phyloP scores from a whole-genome alignment of 2,329 filamentous ascomycete species.

The Epichloe typhina region DNA sequence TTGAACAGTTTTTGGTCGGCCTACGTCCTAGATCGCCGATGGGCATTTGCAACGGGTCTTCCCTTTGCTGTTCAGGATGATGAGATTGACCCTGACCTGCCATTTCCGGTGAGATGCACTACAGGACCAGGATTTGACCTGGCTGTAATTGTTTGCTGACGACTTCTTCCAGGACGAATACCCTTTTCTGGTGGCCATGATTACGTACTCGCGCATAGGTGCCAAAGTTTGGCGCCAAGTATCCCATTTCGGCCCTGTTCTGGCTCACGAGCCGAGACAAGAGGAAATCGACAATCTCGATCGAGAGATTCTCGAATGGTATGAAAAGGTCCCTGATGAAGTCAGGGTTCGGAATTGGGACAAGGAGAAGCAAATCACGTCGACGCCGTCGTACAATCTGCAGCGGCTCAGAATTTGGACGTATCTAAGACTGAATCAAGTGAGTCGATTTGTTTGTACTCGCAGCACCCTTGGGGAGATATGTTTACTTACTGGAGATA shows the following conservation, averaged over 20 bases:
- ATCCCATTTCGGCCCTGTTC: conserved; percentile 48
- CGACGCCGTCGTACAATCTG: conserved; percentile 48
- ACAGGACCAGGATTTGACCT: neutral
- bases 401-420: conserved; percentile 70
- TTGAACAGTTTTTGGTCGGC: conserved; percentile 74
- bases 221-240: conserved; percentile 81
- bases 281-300: conserved; percentile 73
- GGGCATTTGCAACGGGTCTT: conserved; percentile 81
- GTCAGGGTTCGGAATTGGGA: conserved; percentile 47
- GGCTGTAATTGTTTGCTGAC: neutral
- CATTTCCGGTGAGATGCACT: conserved; percentile 53
- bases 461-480: neutral
- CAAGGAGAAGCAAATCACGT: conserved; percentile 36
- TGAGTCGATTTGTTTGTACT: conserved; percentile 11
- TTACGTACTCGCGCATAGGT: conserved; percentile 67
- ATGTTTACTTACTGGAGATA: conserved; percentile 5
- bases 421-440: conserved; percentile 74
- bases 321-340: conserved; percentile 55
- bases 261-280: conserved; percentile 51
- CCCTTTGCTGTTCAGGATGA: conserved; percentile 76
- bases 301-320: conserved; percentile 77
- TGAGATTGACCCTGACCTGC: conserved; percentile 69
- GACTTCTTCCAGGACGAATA: conserved; percentile 28
- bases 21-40: conserved; percentile 73
- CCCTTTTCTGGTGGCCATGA: conserved; percentile 73